Evolutionary conservation across 2,329 filamentous ascomycete species (phyloP).

Genomic region (Cladophialophora exuberans): DNA sequence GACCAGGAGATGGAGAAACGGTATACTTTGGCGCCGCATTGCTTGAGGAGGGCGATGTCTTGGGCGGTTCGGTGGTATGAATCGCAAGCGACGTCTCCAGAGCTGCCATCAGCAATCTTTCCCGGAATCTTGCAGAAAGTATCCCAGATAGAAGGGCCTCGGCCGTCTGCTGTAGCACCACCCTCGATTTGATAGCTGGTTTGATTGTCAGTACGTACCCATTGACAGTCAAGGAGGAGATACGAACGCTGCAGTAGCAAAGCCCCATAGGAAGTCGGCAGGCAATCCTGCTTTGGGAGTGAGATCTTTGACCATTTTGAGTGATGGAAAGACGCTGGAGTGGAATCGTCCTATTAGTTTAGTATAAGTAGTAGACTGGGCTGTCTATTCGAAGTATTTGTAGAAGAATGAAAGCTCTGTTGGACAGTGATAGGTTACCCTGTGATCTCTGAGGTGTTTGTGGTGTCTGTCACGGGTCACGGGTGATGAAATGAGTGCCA

Average conservation of each 20-base stretch:
- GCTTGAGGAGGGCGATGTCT: conserved; percentile 77
- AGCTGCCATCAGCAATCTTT: conserved; percentile 78
- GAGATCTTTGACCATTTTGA: conserved; percentile 27
- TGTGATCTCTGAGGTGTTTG: too few relatives aligned
- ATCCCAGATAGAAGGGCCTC: conserved; percentile 85
- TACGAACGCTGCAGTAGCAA: conserved; percentile 73
- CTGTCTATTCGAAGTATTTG: not conserved
- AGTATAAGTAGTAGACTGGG: too few relatives aligned
- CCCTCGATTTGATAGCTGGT: conserved; percentile 86
- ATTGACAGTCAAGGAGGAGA: not conserved
- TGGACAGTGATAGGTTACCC: not conserved
- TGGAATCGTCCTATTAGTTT: too few relatives aligned
- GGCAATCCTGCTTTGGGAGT: conserved; percentile 52
- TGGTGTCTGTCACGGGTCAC: too few relatives aligned
- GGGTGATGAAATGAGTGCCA: not conserved
- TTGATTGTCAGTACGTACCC: conserved; percentile 3
- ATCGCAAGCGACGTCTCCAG: conserved; percentile 79
- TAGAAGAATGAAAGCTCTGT: not conserved
- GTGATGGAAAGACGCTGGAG: too few relatives aligned
- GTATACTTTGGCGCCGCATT: conserved; percentile 73
- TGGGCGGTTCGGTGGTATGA: conserved; percentile 79
- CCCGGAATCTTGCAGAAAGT: conserved; percentile 79
- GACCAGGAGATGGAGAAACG: conserved; percentile 85
- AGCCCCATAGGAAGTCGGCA: conserved; percentile 76
- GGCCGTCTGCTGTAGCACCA: conserved; percentile 72